Evolutionary conservation across 2,329 filamentous ascomycete genomes (phyloP), one percentile per base, ranked within the genome.

Genomic region (Phaeophleospora eucalypticola): DNA sequence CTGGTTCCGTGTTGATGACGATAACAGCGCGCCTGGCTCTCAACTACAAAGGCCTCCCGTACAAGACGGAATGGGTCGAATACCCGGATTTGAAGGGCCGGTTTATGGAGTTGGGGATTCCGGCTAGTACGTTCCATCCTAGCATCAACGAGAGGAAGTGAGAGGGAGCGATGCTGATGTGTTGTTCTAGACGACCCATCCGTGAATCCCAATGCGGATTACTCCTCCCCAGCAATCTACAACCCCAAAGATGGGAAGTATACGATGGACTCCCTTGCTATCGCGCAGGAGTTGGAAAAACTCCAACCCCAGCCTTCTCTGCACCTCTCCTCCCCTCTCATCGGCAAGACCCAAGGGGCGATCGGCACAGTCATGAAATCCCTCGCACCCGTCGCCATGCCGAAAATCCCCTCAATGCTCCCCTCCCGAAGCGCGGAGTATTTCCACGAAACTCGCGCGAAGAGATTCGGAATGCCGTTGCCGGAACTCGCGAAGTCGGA

Each of bases 51-150:
- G 71, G 71, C 1, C 63, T 87, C 12, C 73, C 80, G 37, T 88
- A 87, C 68, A 75, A 76, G 60, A 87, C 83, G 0, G 71, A 82
- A 73, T 87, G 82, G 82, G 66, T 82, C 14, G 82, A 86, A 59
- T 87, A 85, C 54, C 83, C 83, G 1, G 78, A 86, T 29, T 72
- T 89, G 49, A 75, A 71, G 46, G 66, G 78, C 1, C 57, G 38
- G 2, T 68, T 87, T 41, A 70, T 78, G 56, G 68, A 73, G 20
- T 71, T 80, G 34, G 72, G 70, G 45, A 60, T 78, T 42, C 67
- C 72, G 14, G 71, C 79, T 16, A 76, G 24, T 29, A 29, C 6
- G 12, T 29, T 29, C 12, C 24, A 29, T 12, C 24, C 24, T 7
- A 7, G 12, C 24, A 29, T 29, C 24, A n/a, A n/a, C n/a, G n/a